Evolutionary conservation across 2,329 filamentous ascomycete species (phyloP).

Genomic region (Penicillium sp.): DNA sequence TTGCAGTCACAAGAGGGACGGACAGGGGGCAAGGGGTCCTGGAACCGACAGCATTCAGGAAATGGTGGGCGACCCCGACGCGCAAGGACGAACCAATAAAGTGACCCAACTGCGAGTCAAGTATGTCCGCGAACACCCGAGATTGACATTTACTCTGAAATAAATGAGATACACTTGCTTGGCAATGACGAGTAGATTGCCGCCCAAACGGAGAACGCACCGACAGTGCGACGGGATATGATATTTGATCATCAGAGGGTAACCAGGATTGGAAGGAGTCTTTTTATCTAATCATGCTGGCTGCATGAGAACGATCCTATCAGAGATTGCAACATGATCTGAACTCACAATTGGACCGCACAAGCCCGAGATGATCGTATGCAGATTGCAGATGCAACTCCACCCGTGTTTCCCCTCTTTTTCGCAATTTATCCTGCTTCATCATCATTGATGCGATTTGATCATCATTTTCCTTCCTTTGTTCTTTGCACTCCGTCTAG

Average conservation of each 20-base stretch:
- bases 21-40: background rate
- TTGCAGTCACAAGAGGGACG: background rate
- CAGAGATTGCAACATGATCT: background rate
- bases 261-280: background rate
- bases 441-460: background rate
- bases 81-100: background rate
- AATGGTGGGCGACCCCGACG: background rate
- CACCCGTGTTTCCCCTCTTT: constrained; percentile 1
- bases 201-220: background rate
- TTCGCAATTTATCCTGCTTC: background rate
- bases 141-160: background rate
- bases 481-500: background rate
- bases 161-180: background rate
- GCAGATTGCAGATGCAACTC: constrained; percentile 1
- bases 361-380: background rate
- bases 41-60: background rate
- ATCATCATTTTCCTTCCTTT: no score
- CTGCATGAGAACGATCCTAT: background rate
- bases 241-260: background rate
- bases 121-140: background rate
- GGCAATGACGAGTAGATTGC: background rate
- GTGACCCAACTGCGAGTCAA: background rate
- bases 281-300: background rate
- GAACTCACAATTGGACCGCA: background rate
- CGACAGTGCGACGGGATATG: background rate